phyloP scores from a whole-genome alignment of 345 rosid species.

The Reutealis trisperma region DNA sequence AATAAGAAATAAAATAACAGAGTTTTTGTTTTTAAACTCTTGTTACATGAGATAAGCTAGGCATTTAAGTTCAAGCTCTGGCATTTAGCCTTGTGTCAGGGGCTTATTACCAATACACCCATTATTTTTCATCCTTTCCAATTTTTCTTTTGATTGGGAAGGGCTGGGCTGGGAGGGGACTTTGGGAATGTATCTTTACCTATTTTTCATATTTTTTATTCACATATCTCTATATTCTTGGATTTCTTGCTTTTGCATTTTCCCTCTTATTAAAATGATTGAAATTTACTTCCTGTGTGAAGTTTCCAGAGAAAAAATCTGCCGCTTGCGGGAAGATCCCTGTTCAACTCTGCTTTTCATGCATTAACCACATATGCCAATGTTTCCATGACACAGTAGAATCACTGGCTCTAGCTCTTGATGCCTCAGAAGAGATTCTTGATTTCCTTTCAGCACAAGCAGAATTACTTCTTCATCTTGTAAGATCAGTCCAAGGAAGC shows the following conservation, averaged over 20 bases:
- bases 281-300: background rate
- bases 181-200: background rate
- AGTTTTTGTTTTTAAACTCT: background rate
- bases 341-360: constrained; percentile 47
- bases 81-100: background rate
- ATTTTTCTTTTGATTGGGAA: background rate
- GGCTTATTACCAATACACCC: background rate
- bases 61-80: background rate
- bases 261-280: constrained; percentile 7
- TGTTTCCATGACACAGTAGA: constrained; percentile 41
- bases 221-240: background rate
- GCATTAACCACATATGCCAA: constrained; percentile 52
- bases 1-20: background rate
- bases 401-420: constrained; percentile 47
- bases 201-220: background rate
- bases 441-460: constrained; percentile 65
- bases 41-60: background rate
- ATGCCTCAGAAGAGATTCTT: constrained; percentile 53
- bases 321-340: constrained; percentile 45
- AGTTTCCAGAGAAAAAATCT: constrained; percentile 48
- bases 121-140: background rate
- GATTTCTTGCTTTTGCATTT: constrained; percentile 10
- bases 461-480: constrained; percentile 63
- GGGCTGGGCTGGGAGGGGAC: background rate
- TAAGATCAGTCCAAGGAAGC: constrained; percentile 45